Evolutionary conservation across 768 basidiomycete species (phyloP), one percentile per base, ranked within the genome.

Genomic region (Mycena crocata): DNA sequence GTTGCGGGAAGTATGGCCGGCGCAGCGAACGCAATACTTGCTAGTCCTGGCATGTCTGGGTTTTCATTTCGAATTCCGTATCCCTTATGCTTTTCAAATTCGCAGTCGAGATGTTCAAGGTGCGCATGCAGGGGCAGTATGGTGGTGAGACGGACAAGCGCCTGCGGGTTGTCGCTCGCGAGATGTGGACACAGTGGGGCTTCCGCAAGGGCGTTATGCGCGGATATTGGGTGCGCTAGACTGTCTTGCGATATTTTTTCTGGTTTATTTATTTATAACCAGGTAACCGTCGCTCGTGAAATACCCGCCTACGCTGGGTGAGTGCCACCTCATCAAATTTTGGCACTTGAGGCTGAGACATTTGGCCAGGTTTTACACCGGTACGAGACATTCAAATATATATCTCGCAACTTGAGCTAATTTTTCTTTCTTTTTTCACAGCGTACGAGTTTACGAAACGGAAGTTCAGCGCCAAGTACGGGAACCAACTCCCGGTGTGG

Each of bases 31-130:
- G 89, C 97, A 15, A 79, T 99, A 12, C 85, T 99, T 3, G 97
- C 97, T 2, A 93, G 93, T 77, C 98, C 98, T 57, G 95, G 90
- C 91, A 32, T 46, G 82, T 51, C 3, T 24, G 12, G 71, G 14
- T 13, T 12, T 44, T 34, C 39, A 15, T 26, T 15, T 15, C 21
- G 30, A 10, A 13, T 15, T 9, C 26, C 46, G 46, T 19, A 17
- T 5, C 5, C 17, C 40, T 42, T 17, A 42, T 21, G 9, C 40
- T 42, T n/a, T n/a, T n/a, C n/a, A 23, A 23, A 7, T 23, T 44
- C 10, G 13, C 66, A 94, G 94, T 95, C 55, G 98, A 99, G 79
- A 94, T 99, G 93, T 98, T 98, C 83, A 99, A 99, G 80, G 94
- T 98, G 31, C 87, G 94, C 21, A 98, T 98, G 97, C 96, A 98